A percentile compares a stretch with the other conserved stretches of the same genome.
These are phyloP conservation scores for Aspergillus flavus DNA, from an alignment of 2,329 filamentous ascomycete genomes.

Conservation along the genomic window DNA sequence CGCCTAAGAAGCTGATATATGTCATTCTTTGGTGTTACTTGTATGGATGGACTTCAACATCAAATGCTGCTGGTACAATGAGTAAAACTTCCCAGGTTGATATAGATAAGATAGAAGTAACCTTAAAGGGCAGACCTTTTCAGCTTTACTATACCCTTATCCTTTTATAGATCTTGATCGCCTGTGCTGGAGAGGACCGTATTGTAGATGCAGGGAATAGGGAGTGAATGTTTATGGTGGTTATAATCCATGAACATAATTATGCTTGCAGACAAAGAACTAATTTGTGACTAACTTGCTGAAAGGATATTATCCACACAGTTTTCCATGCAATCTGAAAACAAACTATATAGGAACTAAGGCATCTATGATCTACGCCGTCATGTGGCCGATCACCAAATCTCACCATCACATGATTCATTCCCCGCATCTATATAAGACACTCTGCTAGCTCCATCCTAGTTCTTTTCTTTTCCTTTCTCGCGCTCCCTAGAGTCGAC, in stretches of 20 bases:
- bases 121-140: not conserved
- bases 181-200: not conserved
- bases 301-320: not conserved
- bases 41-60: too few species aligned
- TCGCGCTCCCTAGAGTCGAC: slow-evolving; percentile 50
- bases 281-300: not conserved
- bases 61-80: too few species aligned
- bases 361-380: not conserved
- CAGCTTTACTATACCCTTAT: not conserved
- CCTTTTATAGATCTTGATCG: not conserved
- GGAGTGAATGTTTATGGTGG: not conserved
- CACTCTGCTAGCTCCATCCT: slow-evolving; percentile 31
- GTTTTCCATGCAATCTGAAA: not conserved
- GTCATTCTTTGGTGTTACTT: not conserved
- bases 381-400: slow-evolving; percentile 4
- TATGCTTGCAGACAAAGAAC: not conserved
- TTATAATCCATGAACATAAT: not conserved
- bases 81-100: not conserved
- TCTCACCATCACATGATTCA: slow-evolving; percentile 33
- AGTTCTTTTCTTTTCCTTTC: slow-evolving; percentile 48
- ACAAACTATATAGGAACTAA: not conserved
- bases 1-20: not conserved
- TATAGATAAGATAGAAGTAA: not conserved
- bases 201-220: not conserved
- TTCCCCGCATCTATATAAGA: slow-evolving; percentile 30